Conservation (phyloP, 1,139 yeast species). For the Debaryomyces sp. region DNA sequence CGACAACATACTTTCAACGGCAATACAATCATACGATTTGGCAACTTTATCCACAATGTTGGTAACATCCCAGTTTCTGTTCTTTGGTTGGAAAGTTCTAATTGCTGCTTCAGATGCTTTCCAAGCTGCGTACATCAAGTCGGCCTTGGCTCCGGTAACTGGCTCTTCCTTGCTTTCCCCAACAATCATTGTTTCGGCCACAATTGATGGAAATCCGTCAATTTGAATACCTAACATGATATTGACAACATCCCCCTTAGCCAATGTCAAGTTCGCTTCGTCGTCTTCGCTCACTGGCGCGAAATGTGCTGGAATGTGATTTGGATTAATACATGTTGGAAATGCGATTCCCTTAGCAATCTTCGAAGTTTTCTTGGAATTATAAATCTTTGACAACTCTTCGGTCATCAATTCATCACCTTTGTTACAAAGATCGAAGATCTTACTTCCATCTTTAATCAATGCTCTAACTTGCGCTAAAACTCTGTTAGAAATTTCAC, state of each 20-base stretch:
- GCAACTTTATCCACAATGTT: slow-evolving; percentile 67
- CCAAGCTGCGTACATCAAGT: slow-evolving; percentile 74
- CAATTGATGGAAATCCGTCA: slow-evolving; percentile 74
- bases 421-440: slow-evolving; percentile 58
- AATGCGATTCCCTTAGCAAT: slow-evolving; percentile 72
- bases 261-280: slow-evolving; percentile 58
- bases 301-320: slow-evolving; percentile 72
- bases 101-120: slow-evolving; percentile 80
- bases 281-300: slow-evolving; percentile 65
- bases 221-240: slow-evolving; percentile 77
- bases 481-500: slow-evolving; percentile 65
- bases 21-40: slow-evolving; percentile 58
- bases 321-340: slow-evolving; percentile 78
- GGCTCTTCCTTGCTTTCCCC: slow-evolving; percentile 47
- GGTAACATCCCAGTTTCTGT: slow-evolving; percentile 79
- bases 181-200: slow-evolving; percentile 70
- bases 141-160: slow-evolving; percentile 63
- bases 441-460: slow-evolving; percentile 63
- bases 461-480: slow-evolving; percentile 58
- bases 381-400: slow-evolving; percentile 65
- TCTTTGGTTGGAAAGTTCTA: slow-evolving; percentile 67
- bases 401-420: slow-evolving; percentile 69
- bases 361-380: slow-evolving; percentile 59
- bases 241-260: slow-evolving; percentile 73
- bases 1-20: slow-evolving; percentile 78